A percentile compares a stretch with the other conserved stretches of the same genome.
phyloP scores from a whole-genome alignment of 352 stramenopile species.

The Globisporangium spinosum region DNA sequence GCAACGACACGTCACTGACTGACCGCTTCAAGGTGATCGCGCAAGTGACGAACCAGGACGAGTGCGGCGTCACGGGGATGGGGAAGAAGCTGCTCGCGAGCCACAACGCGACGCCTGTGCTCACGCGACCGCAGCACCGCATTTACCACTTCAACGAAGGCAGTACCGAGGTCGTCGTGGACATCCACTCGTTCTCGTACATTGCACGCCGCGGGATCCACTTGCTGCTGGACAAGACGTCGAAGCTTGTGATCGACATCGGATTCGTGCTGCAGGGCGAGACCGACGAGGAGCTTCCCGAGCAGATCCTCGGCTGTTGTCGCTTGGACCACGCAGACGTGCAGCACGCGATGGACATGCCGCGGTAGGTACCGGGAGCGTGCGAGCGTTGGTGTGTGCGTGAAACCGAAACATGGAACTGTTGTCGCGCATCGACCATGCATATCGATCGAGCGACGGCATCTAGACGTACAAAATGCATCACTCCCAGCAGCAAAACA shows the following conservation, averaged over 20 bases:
- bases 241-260: slow-evolving; percentile 83
- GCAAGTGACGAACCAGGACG: slow-evolving; percentile 81
- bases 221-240: slow-evolving; percentile 72
- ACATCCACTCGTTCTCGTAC: slow-evolving; percentile 83
- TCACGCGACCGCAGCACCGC: slow-evolving; percentile 80
- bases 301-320: slow-evolving; percentile 83
- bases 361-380: slow-evolving; percentile 19
- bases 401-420: not conserved
- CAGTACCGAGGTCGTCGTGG: slow-evolving; percentile 72
- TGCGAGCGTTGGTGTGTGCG: too few species aligned
- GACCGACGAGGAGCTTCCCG: slow-evolving; percentile 81
- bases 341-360: slow-evolving; percentile 51
- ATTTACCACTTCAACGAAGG: slow-evolving; percentile 74
- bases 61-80: slow-evolving; percentile 75
- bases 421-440: not conserved
- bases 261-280: slow-evolving; percentile 86
- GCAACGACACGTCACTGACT: slow-evolving; percentile 57
- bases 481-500: not conserved
- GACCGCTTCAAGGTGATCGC: slow-evolving; percentile 87
- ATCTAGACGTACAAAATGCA: not conserved
- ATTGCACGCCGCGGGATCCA: slow-evolving; percentile 78
- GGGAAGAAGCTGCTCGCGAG: slow-evolving; percentile 71
- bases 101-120: slow-evolving; percentile 80
- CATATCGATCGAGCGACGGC: not conserved
- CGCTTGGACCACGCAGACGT: slow-evolving; percentile 75